These are phyloP conservation scores for Zoysia japonica DNA, from an alignment of 176 grass and related monocot genomes.

Conservation along the genomic window DNA sequence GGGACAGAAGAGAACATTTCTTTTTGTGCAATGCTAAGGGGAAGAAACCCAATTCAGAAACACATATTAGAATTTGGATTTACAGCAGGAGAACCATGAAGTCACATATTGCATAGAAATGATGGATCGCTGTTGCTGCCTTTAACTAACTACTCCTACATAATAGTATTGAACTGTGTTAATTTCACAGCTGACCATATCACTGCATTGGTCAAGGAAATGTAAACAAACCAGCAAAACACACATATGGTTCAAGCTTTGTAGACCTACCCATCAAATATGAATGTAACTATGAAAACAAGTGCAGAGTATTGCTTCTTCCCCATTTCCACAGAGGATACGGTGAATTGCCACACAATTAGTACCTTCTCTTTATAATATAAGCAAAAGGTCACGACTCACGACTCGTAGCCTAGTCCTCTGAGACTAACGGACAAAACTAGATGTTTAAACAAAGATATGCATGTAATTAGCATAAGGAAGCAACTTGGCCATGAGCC, in stretches of 20 bases:
- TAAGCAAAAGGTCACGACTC: neutral
- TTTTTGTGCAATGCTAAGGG: neutral
- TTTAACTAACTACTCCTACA: neutral
- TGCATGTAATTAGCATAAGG: slow-evolving; percentile 35
- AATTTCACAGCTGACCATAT: neutral
- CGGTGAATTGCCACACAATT: neutral
- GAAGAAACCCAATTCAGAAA: neutral
- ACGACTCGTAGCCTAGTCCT: neutral
- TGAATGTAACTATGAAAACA: neutral
- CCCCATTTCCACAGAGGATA: slow-evolving; percentile 12
- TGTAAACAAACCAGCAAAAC: neutral
- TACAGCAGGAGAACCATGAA: no score
- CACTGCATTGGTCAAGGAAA: neutral
- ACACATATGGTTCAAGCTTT: neutral
- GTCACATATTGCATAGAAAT: neutral
- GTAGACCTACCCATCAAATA: neutral
- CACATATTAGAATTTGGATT: no score
- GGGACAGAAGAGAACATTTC: neutral
- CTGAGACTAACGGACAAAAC: slow-evolving; percentile 15
- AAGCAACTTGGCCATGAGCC: slow-evolving; percentile 45
- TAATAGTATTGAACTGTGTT: neutral
- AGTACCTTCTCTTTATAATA: neutral
- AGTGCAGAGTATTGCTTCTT: slow-evolving; percentile 11
- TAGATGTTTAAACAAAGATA: slow-evolving; percentile 29
- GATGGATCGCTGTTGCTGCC: neutral